Base-by-base conservation (phyloP, 2,329 filamentous ascomycete species). In the Botrytis galanthina region DNA sequence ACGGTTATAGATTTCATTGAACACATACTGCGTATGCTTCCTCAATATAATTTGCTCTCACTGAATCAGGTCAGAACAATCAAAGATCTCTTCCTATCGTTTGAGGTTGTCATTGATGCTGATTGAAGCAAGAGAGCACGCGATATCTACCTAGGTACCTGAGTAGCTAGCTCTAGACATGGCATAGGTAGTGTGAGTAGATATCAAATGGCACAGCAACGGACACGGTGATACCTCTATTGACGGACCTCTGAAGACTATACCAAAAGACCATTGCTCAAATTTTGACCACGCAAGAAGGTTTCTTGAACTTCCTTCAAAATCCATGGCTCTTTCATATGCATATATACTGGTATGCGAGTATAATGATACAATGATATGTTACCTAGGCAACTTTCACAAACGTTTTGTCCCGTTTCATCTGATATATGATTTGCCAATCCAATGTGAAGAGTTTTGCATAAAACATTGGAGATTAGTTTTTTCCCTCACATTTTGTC, bases 401-500 rank as follows among this genome's bases (percentile, higher is more conserved):
- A 3, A 26, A 22, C 0, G 10, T 61, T 4, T n/a, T 61, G 10
- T 37, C 32, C 32, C 51, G 51, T 29, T 63, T 44, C 61, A 46
- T 46, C 61, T 64, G 37, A 46, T 42, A 12, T 48, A 26, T 64
- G 39, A 51, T 67, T 51, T 51, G 63, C 5, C 63, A 66, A 67
- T 48, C 5, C 63, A 48, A 67, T 37, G 26, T 44, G 51, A 10
- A 42, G 10, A n/a, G 20, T 26, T 44, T 32, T 69, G 67, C 51
- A 70, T 70, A 70, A 67, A 39, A 35, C 22, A 35, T 29, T 70
- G 67, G 67, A 70, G 37, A 69, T 69, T 59, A 7, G 9, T 6
- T 69, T 32, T 44, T 69, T 6, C 14, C 0, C n/a, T n/a, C 46
- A 37, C 44, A n/a, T 44, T 10, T 32, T 29, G 14, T n/a, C 8